A percentile compares a stretch with the other conserved stretches of the same genome.
These are phyloP conservation scores for Citrullus amarus DNA, from an alignment of 306 rosid genomes.

Conservation along the genomic window DNA sequence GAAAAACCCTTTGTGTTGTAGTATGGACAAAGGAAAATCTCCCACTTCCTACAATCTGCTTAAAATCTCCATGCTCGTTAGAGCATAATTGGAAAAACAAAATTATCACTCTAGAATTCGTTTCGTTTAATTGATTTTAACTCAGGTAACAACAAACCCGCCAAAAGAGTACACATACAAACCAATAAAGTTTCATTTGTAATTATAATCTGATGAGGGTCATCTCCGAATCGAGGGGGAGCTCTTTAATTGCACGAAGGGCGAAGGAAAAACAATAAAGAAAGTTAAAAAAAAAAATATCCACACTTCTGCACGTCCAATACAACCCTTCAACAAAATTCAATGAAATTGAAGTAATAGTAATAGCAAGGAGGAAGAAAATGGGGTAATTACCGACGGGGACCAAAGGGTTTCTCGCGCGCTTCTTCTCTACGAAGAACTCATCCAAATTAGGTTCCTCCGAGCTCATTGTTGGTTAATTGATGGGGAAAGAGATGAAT, in stretches of 20 bases:
- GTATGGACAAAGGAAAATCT: not conserved
- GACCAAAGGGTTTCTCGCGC: slow-evolving; percentile 67
- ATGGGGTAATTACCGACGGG: slow-evolving; percentile 49
- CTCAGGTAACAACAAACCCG: not conserved
- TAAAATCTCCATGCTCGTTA: not conserved
- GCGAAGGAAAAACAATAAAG: not conserved
- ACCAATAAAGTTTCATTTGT: not conserved
- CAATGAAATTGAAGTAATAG: not conserved
- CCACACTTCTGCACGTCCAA: not conserved
- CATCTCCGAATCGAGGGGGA: not conserved
- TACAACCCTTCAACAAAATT: not conserved
- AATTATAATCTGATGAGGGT: not conserved
- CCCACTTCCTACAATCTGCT: not conserved
- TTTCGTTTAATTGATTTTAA: not conserved
- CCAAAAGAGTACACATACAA: not conserved
- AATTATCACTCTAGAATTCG: not conserved
- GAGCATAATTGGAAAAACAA: not conserved
- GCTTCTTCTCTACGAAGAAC: slow-evolving; percentile 54
- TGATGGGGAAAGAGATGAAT: not conserved
- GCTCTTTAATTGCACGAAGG: not conserved
- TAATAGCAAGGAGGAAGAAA: not conserved
- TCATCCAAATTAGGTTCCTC: slow-evolving; percentile 43
- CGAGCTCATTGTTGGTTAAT: slow-evolving; percentile 20
- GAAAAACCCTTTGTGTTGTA: not conserved
- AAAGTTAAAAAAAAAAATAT: not conserved